Evolutionary conservation across 139 green algal species (phyloP), one percentile per base, ranked within the genome.

Genomic region (Asterochloris sp.): DNA sequence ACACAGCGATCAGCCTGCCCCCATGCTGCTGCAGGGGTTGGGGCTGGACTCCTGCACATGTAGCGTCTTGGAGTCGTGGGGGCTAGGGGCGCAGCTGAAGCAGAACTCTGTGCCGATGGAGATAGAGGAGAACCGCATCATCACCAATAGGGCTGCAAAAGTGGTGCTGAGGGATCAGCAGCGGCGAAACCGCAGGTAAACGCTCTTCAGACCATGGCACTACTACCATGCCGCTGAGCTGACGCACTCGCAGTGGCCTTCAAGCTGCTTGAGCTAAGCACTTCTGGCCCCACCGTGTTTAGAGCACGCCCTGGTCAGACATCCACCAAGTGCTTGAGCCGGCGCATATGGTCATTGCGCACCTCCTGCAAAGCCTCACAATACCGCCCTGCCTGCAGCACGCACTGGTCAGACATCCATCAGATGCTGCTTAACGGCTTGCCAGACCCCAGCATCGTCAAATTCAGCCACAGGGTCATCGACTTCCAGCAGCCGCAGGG

Each of bases 341-440:
- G n/a, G 69, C 69, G 16, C 69, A 28, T 10, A 0, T 19, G 2
- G 1, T 76, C 13, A 54, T 6, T 19, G 8, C 4, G 23, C 24
- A 38, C n/a, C n/a, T 76, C 19, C 9, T 1, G 26, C 19, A 9
- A 62, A 2, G 23, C 14, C 69, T 54, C 24, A 76, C 24, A 24
- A 10, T 9, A 54, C 6, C 2, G n/a, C 16, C 24, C 62, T 63
- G 11, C 23, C 17, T 74, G 77, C 77, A 81, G 77, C 24, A 73
- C 77, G 16, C 77, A 81, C 63, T 81, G 77, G 77, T 73, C 61
- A 13, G 69, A 81, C 63, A 81, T 81, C 24, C 77, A 81, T 15
- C 77, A 81, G 61, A 74, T 62, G 10, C 63, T 81, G 27, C 63
- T 74, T 9, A n/a, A 62, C 13, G 77, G 61, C 15, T 62, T 81